Conservation (phyloP, 2,329 filamentous ascomycete genomes). For the Xylaria sp. region DNA sequence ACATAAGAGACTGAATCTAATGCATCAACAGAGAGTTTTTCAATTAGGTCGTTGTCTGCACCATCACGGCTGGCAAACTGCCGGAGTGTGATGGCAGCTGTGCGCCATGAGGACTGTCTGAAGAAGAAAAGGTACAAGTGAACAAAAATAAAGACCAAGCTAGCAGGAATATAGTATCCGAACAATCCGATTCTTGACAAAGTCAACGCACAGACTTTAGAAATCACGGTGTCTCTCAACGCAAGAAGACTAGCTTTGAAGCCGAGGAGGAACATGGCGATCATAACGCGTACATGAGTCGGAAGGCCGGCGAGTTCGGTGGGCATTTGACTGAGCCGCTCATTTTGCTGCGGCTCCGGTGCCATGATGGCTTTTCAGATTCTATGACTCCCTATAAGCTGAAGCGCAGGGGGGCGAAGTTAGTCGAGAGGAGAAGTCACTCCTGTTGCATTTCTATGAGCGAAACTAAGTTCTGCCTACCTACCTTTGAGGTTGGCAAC, state of each 20-base stretch:
- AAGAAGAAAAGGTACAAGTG: slow-evolving; percentile 9
- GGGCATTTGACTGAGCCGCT: no score
- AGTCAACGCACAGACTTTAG: slow-evolving; percentile 1
- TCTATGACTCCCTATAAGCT: no score
- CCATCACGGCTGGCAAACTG: slow-evolving; percentile 8
- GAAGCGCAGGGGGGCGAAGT: no score
- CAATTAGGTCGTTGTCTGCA: slow-evolving; percentile 1
- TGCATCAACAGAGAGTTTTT: neutral
- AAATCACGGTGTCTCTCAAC: slow-evolving; percentile 3
- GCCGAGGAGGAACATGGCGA: neutral
- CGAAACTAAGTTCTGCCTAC: no score
- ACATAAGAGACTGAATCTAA: slow-evolving; percentile 5
- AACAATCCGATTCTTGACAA: slow-evolving; percentile 5
- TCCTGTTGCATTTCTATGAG: no score
- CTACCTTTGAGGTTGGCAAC: no score
- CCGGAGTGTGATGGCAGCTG: neutral
- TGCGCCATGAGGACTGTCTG: slow-evolving; percentile 9
- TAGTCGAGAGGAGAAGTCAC: no score
- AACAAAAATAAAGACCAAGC: neutral
- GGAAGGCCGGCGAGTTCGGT: neutral
- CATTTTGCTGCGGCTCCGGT: no score
- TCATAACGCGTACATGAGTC: neutral
- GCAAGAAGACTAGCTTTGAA: neutral
- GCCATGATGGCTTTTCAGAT: no score
- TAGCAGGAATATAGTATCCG: neutral